Conservation (phyloP, 495 filamentous ascomycete species). For the Neurospora discreta region DNA sequence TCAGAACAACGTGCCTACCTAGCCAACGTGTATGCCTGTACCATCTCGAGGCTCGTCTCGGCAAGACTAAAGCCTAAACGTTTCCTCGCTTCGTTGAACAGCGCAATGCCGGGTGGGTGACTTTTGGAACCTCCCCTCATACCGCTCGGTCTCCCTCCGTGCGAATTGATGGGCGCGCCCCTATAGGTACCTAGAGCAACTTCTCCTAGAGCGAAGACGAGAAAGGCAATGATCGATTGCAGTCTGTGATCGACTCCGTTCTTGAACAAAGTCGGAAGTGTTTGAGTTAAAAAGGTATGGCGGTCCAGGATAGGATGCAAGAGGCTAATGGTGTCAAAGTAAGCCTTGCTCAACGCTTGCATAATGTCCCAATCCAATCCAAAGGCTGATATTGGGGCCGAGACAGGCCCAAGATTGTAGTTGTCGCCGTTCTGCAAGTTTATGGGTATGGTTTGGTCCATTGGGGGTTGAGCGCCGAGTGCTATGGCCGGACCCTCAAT, state of each 20-base stretch:
- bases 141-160: constrained; percentile 38
- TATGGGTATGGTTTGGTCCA: constrained; percentile 3
- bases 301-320: constrained; percentile 45
- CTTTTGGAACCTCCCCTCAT: constrained; percentile 38
- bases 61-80: constrained; percentile 46
- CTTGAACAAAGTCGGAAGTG: constrained; percentile 32
- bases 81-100: constrained; percentile 50
- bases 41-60: constrained; percentile 44
- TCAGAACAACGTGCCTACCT: constrained; percentile 27
- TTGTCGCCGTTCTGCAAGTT: neutral
- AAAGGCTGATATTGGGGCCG: constrained; percentile 1
- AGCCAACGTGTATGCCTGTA: constrained; percentile 44
- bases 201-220: constrained; percentile 47
- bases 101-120: constrained; percentile 41
- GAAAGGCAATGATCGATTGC: constrained; percentile 39
- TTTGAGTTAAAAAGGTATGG: constrained; percentile 37
- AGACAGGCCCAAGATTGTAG: neutral
- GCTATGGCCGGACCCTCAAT: constrained; percentile 39
- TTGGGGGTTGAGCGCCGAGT: constrained; percentile 21
- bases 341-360: constrained; percentile 36
- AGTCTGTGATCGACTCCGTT: constrained; percentile 39
- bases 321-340: constrained; percentile 47
- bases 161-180: constrained; percentile 30
- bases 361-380: constrained; percentile 37
- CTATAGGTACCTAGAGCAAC: constrained; percentile 38